These are phyloP conservation scores for Cardamine resedifolia DNA, from an alignment of 345 rosid species.

Conservation along the genomic window DNA sequence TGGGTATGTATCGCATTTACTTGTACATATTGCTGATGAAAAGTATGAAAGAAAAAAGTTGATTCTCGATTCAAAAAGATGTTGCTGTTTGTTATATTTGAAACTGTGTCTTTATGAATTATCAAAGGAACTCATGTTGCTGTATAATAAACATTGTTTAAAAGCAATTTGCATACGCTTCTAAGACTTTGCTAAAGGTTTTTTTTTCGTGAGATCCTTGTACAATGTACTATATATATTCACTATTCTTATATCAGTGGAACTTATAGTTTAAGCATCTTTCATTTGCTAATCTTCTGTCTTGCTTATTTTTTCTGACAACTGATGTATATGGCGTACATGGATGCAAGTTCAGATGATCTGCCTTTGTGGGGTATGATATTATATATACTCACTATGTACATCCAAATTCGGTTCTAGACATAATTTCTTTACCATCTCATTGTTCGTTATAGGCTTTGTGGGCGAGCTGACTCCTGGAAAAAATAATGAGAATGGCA, in stretches of 20 bases:
- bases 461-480: constrained; percentile 83
- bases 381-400: constrained; percentile 10
- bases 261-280: not conserved
- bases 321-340: constrained; percentile 26
- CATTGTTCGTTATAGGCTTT: constrained; percentile 49
- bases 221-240: not conserved
- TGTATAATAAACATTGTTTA: not conserved
- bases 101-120: not conserved
- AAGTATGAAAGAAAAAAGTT: not conserved
- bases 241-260: not conserved
- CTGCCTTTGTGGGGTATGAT: constrained; percentile 85
- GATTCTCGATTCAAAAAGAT: not conserved
- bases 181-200: not conserved
- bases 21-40: constrained; percentile 2
- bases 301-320: constrained; percentile 21
- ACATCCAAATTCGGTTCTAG: not conserved
- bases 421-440: not conserved
- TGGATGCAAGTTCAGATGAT: constrained; percentile 61
- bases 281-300: constrained; percentile 21
- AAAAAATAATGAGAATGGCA: constrained; percentile 69
- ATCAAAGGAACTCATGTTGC: constrained; percentile 6
- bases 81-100: not conserved
- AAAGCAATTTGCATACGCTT: not conserved
- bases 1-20: constrained; percentile 42
- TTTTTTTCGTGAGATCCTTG: not conserved